Percentiles rank a stretch among this genome's conserved stretches.
phyloP scores from a whole-genome alignment of 2,329 filamentous ascomycete species.

The Furcasterigmium sp. region DNA sequence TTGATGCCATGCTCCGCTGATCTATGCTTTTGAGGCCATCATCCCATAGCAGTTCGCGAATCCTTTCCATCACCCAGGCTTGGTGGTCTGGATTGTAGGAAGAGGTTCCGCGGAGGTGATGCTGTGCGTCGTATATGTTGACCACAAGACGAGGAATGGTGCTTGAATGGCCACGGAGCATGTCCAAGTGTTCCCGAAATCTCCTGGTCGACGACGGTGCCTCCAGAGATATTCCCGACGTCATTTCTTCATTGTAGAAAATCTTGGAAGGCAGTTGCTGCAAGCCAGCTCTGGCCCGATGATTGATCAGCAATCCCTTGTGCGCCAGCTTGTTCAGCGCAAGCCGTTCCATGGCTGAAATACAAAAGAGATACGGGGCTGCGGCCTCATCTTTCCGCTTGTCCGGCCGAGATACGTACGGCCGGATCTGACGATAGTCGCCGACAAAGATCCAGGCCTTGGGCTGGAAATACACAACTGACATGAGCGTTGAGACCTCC shows the following conservation, averaged over 20 bases:
- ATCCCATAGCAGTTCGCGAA: constrained; percentile 23
- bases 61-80: constrained; percentile 27
- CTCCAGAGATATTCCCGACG: constrained; percentile 15
- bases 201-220: constrained; percentile 19
- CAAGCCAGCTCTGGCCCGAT: constrained; percentile 27
- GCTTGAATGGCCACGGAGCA: constrained; percentile 12
- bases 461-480: constrained; percentile 35
- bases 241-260: constrained; percentile 34
- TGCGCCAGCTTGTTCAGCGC: constrained; percentile 14
- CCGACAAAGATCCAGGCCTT: constrained; percentile 39
- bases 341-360: background rate
- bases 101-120: constrained; percentile 22
- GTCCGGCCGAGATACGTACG: constrained; percentile 26
- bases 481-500: constrained; percentile 38
- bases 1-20: constrained; percentile 18
- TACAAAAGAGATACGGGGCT: background rate
- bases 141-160: constrained; percentile 31
- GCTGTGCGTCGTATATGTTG: constrained; percentile 17
- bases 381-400: constrained; percentile 1
- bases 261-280: constrained; percentile 32
- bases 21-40: constrained; percentile 22
- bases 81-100: constrained; percentile 33
- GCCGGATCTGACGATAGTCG: constrained; percentile 35
- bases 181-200: constrained; percentile 18
- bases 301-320: constrained; percentile 27